Evolutionary conservation across 2,329 filamentous ascomycete genomes (phyloP).

Genomic region (Aureobasidium mangrovei): DNA sequence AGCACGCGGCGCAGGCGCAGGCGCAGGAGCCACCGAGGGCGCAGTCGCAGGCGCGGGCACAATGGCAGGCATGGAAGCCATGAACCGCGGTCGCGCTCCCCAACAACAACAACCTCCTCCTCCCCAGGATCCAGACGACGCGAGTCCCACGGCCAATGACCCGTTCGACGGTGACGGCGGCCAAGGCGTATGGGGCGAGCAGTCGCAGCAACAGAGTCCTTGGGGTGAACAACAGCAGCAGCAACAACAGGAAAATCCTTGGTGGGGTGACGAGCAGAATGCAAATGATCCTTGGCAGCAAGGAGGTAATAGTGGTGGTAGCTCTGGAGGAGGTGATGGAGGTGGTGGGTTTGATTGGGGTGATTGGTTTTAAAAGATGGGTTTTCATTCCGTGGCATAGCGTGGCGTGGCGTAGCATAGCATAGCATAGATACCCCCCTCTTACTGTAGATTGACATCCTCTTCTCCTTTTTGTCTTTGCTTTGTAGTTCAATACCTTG

Average conservation of each 20-base stretch:
- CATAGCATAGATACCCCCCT: conserved; percentile 9
- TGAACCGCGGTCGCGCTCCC: conserved; percentile 40
- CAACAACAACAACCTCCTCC: not conserved
- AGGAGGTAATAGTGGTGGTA: conserved; percentile 29
- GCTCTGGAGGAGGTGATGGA: conserved; percentile 26
- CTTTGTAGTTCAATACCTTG: too few species aligned
- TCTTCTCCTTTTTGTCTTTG: not conserved
- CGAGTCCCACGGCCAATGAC: conserved; percentile 24
- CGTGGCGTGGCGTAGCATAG: not conserved
- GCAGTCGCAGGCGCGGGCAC: conserved; percentile 34
- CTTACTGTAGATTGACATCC: not conserved
- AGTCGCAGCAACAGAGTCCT: not conserved
- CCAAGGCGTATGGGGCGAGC: conserved; percentile 15
- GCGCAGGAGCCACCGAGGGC: conserved; percentile 26
- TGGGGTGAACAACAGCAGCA: conserved; percentile 14
- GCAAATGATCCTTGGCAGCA: conserved; percentile 23
- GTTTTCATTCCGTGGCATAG: not conserved
- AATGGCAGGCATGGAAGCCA: conserved; percentile 53
- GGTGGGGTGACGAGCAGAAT: conserved; percentile 10
- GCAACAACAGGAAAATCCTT: not conserved
- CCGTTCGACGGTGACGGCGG: conserved; percentile 20
- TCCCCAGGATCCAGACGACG: conserved; percentile 22
- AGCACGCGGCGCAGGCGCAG: conserved; percentile 20
- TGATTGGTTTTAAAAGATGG: conserved; percentile 13
- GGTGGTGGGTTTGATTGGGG: conserved; percentile 19